Evolutionary conservation across 2,329 filamentous ascomycete species (phyloP).

Genomic region (Diaporthe destruens): DNA sequence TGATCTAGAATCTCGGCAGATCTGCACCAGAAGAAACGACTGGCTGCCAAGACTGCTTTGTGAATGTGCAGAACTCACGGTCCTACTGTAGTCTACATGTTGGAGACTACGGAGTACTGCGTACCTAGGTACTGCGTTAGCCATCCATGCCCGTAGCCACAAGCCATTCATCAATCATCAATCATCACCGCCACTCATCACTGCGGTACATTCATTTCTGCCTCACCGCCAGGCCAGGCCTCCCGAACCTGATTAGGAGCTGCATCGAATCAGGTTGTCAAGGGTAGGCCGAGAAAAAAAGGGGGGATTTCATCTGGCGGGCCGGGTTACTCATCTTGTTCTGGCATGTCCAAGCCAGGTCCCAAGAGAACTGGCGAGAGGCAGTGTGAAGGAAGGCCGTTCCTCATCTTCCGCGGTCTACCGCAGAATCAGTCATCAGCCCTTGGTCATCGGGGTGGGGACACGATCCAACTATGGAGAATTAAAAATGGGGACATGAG

Average conservation of each 20-base stretch:
- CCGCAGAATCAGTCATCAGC: constrained; percentile 6
- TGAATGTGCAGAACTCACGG: background rate
- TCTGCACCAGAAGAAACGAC: background rate
- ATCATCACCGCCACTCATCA: background rate
- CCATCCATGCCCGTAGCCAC: background rate
- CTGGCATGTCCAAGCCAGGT: constrained; percentile 12
- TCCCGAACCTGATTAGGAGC: constrained; percentile 14
- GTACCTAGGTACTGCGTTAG: too few species aligned
- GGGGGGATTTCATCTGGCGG: constrained; percentile 21
- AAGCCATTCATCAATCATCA: constrained; percentile 3
- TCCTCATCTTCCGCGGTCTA: too few species aligned
- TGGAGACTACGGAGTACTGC: too few species aligned
- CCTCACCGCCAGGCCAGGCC: constrained; percentile 22
- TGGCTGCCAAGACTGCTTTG: background rate
- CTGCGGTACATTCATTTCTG: background rate
- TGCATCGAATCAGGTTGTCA: constrained; percentile 27
- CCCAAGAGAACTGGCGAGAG: background rate
- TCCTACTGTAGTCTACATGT: too few species aligned
- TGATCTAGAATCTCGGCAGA: constrained; percentile 20
- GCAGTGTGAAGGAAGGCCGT: background rate
- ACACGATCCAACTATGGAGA: background rate
- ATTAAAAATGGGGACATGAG: background rate
- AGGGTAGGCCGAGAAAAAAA: constrained; percentile 18
- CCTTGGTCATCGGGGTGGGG: constrained; percentile 18
- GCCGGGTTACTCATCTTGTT: constrained; percentile 20